Conservation (phyloP, 75 land plant species). For the Picea sitchensis region DNA sequence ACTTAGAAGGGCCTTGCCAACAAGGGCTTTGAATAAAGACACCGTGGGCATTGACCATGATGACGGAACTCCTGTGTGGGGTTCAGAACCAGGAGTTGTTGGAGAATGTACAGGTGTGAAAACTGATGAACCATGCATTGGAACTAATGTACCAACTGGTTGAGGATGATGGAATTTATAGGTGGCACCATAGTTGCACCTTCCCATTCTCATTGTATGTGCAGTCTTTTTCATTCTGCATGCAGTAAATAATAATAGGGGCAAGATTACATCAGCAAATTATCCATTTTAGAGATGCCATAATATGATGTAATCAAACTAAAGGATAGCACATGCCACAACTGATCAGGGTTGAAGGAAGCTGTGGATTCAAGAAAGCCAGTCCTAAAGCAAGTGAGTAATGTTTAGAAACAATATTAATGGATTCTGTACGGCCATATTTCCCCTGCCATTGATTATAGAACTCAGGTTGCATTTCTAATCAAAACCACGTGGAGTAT, state of each 20-base stretch:
- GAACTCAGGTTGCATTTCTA: too few relatives aligned
- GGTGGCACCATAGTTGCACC: slow-evolving; percentile 69
- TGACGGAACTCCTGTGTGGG: slow-evolving; percentile 36
- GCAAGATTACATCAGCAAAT: not conserved
- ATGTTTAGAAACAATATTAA: too few relatives aligned
- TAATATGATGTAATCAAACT: too few relatives aligned
- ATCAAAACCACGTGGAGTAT: too few relatives aligned
- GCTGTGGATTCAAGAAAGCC: too few relatives aligned
- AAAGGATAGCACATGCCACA: too few relatives aligned
- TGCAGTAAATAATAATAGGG: not conserved
- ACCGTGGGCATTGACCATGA: slow-evolving; percentile 54
- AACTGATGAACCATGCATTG: slow-evolving; percentile 53
- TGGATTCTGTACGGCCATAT: too few relatives aligned
- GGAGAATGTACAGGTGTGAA: slow-evolving; percentile 49
- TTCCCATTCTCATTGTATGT: slow-evolving; percentile 66
- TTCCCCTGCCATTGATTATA: too few relatives aligned
- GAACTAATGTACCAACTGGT: slow-evolving; percentile 38
- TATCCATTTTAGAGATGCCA: too few relatives aligned
- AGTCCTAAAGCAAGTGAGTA: too few relatives aligned
- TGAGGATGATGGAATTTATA: slow-evolving; percentile 84
- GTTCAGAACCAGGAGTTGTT: slow-evolving; percentile 47
- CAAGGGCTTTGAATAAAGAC: slow-evolving; percentile 49
- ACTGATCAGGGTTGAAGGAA: too few relatives aligned
- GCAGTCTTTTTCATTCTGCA: slow-evolving; percentile 64
- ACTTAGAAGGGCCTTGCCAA: slow-evolving; percentile 47